Evolutionary conservation across 805 yeast species (phyloP), one percentile per base, ranked within the genome.

Genomic region (Ogataea populi-albae): DNA sequence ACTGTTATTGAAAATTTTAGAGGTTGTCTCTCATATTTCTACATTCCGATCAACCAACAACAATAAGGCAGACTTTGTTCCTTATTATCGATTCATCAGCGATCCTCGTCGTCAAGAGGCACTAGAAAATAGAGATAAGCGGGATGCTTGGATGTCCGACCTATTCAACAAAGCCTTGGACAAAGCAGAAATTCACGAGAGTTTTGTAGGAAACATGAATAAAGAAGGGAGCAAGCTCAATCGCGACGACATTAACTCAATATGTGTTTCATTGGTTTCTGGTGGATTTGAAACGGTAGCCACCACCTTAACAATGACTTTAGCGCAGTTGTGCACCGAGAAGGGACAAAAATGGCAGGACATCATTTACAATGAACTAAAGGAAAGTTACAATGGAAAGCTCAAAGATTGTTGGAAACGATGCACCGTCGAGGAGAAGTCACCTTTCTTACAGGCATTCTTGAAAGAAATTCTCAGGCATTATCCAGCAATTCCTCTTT

Each of bases 281-380:
- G 46, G 47, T 22, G 47, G 47, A 3, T 42, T 41, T 43, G 47
- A 43, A 30, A 43, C 47, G 4, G 37, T 43, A 16, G 43, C 43
- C 7, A 33, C 47, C 2, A 41, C 47, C 6, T 31, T 30, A 5
- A 20, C 44, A 29, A 30, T 43, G 17, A 18, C 42, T 8, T 37
- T 37, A 12, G 20, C 41, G 6, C 43, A 37, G 24, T 23, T 42
- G 8, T 21, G 25, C 5, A 28, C 24, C 29, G 24, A 32, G 27
- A 22, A 33, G 4, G 47, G 44, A 25, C 4, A 16, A 9, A 12
- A 18, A n/a, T 42, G 46, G 46, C 46, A 41, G 26, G 32, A 35
- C 14, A 32, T 32, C 24, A 18, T 40, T 14, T 38, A 37, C 24
- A 18, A 43, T 14, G 47, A 41, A 11, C 32, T 16, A 4, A 17